These are phyloP conservation scores for Juglanconis sp. DNA, from an alignment of 2,329 filamentous ascomycete species.

Conservation along the genomic window DNA sequence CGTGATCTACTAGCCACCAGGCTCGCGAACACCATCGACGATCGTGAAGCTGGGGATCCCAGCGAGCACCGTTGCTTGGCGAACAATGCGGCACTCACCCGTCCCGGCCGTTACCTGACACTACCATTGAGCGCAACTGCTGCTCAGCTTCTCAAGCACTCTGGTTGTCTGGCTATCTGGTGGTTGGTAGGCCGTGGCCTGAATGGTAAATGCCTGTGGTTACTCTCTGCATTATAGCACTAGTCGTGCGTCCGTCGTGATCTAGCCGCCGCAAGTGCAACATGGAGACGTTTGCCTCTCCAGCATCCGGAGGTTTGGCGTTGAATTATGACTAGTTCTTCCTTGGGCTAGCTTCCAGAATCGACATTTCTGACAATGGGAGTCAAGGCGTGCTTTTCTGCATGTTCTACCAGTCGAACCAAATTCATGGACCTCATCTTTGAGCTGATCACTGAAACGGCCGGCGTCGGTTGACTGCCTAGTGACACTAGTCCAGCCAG, in stretches of 20 bases:
- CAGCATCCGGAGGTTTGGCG: background rate
- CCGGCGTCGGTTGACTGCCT: background rate
- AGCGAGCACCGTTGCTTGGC: conserved; percentile 2
- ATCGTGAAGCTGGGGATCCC: conserved; percentile 7
- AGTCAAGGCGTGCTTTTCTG: background rate
- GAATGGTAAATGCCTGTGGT: background rate
- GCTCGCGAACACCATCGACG: background rate
- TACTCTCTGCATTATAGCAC: background rate
- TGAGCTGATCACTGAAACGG: background rate
- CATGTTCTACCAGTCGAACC: background rate
- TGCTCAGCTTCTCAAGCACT: background rate
- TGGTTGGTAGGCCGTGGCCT: no score
- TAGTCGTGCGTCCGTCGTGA: background rate
- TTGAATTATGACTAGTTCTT: no score
- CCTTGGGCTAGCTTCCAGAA: background rate
- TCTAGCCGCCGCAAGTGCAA: background rate
- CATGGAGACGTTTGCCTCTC: background rate
- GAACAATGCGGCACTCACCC: conserved; percentile 1
- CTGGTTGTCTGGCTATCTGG: background rate
- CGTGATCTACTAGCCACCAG: conserved; percentile 2
- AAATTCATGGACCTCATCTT: background rate
- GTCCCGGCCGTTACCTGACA: background rate
- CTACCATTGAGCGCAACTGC: background rate
- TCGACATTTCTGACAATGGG: background rate
- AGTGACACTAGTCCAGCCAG: background rate